Base-by-base conservation (phyloP, 2,329 filamentous ascomycete species). In the Huntiella abstrusa region DNA sequence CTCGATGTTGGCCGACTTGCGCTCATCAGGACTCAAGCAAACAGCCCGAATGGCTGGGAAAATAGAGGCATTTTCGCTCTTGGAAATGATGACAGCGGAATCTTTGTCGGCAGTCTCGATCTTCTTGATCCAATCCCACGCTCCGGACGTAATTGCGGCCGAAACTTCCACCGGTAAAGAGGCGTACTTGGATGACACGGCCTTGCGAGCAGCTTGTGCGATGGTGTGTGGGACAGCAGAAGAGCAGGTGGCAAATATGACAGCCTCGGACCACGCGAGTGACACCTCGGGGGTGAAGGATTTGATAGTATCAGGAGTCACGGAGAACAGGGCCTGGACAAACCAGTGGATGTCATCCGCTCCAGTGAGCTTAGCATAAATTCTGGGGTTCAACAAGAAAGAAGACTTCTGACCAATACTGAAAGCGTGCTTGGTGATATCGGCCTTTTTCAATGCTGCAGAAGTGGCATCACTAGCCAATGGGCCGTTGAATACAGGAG, bases 321-420 rank as follows among this genome's bases (percentile, higher is more conserved):
- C 63, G 19, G 77, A 71, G 12, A 71, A 64, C 42, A 96, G 65
- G 28, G 85, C 80, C 52, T 76, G 73, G 37, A 78, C 66, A 44
- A 83, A 71, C 83, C 91, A 95, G 46, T 66, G 67, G 15, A 86
- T 66, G 55, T 98, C 91, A 45, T 87, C 82, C 34, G 34, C 34
- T 15, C 12, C 13, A 2, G 71, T 69, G 17, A 94, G 56, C 57
- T 94, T 95, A 34, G 79, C 77, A 61, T 91, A 96, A 4, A 94
- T 75, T 51, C 83, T 80, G 33, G 81, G 72, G 55, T 83, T 94
- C 4, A 96, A 68, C 15, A 96, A 65, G 59, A 93, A 91, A 0
- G 88, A 93, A 11, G 83, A 78, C 58, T 93, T 94, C 0, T 83
- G 77, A n/a, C 79, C 76, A 34, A 77, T 60, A 2, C 70, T 68